Evolutionary conservation across 1,284 basidiomycete genomes (phyloP).

Genomic region (Golubevia pallescens): DNA sequence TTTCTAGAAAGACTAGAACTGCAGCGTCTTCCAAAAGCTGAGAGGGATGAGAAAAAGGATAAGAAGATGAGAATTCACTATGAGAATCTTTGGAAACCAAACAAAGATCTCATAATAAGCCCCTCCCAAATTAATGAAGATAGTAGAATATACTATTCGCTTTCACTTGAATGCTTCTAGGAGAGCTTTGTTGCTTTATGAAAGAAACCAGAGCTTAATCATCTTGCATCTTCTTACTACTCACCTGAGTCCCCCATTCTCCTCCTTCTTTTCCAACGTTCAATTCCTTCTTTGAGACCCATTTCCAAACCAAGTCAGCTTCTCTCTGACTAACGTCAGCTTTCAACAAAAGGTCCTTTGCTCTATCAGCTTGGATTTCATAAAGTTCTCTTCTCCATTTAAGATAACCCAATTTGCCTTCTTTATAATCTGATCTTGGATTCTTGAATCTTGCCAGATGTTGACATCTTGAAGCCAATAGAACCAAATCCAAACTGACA

Average conservation of each 20-base stretch:
- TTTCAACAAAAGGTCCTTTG: slow-evolving; percentile 26
- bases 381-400: slow-evolving; percentile 48
- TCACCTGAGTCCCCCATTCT: slow-evolving; percentile 13
- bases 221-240: too few relatives aligned
- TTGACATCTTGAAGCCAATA: slow-evolving; percentile 45
- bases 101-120: too few relatives aligned
- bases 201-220: too few relatives aligned
- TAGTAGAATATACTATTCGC: too few relatives aligned
- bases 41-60: too few relatives aligned
- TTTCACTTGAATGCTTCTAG: too few relatives aligned
- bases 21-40: slow-evolving; percentile 45
- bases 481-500: slow-evolving; percentile 24
- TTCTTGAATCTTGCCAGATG: slow-evolving; percentile 48
- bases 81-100: too few relatives aligned
- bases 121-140: too few relatives aligned
- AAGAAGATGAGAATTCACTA: too few relatives aligned
- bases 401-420: slow-evolving; percentile 54
- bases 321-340: slow-evolving; percentile 25
- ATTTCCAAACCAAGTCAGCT: slow-evolving; percentile 30
- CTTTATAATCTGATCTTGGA: slow-evolving; percentile 39
- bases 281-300: slow-evolving; percentile 51
- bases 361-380: slow-evolving; percentile 39
- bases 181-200: too few relatives aligned
- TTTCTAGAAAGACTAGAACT: slow-evolving; percentile 44
- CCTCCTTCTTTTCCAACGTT: slow-evolving; percentile 33